These are phyloP conservation scores for Misopates orontium DNA, from an alignment of 257 asterid species.

Conservation along the genomic window DNA sequence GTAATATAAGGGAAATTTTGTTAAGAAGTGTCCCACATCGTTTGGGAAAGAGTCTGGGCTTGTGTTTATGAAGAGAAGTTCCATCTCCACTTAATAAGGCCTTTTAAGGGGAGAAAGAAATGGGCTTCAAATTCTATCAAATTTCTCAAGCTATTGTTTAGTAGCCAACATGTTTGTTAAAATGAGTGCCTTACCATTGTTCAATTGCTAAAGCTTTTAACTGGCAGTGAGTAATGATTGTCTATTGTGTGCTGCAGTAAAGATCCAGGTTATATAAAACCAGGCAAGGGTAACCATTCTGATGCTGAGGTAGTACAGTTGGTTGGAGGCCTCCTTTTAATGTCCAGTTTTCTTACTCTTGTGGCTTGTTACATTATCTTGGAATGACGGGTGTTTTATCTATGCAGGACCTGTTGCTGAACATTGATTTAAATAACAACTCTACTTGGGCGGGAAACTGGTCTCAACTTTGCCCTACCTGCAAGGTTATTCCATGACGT, in stretches of 20 bases:
- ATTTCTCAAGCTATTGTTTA: slow-evolving; percentile 2
- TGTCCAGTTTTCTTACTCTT: slow-evolving; percentile 1
- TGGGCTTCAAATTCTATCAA: too few species aligned
- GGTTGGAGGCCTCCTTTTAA: slow-evolving; percentile 23
- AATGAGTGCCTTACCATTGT: slow-evolving; percentile 17
- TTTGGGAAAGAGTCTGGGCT: too few species aligned
- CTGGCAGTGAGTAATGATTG: slow-evolving; percentile 29
- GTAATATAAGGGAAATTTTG: too few species aligned
- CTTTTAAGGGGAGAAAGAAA: too few species aligned
- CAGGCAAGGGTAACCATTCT: slow-evolving; percentile 39
- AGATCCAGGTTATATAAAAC: slow-evolving; percentile 84
- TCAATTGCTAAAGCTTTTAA: slow-evolving; percentile 18
- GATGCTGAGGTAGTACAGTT: slow-evolving; percentile 63
- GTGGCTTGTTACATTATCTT: slow-evolving; percentile 13
- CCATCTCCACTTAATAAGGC: too few species aligned
- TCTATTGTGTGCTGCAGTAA: slow-evolving; percentile 60
- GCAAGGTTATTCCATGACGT: slow-evolving; percentile 66
- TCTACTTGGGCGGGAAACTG: slow-evolving; percentile 85
- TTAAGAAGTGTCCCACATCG: too few species aligned
- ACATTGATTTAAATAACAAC: slow-evolving; percentile 63
- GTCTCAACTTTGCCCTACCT: slow-evolving; percentile 99
- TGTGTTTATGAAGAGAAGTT: too few species aligned
- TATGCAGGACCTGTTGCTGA: slow-evolving; percentile 78
- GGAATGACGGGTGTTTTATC: slow-evolving; percentile 22
- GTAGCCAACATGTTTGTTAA: slow-evolving; percentile 10